Conservation (phyloP, 1,139 yeast genomes). For the Suhomyces panamericanus region DNA sequence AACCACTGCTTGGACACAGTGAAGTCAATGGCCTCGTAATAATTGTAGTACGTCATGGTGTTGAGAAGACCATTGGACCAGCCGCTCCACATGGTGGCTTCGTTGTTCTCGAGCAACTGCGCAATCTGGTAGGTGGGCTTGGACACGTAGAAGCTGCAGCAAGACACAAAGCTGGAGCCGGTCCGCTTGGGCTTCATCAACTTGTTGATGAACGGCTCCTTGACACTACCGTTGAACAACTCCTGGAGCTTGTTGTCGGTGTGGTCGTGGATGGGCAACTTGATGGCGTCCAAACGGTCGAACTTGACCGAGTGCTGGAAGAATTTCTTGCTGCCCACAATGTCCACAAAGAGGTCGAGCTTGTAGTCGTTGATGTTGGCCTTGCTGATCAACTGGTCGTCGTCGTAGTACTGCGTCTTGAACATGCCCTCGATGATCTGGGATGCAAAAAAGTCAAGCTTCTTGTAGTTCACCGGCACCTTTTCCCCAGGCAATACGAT, state of each 20-base stretch:
- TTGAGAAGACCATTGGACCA: slow-evolving; percentile 39
- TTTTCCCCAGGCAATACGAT: slow-evolving; percentile 40
- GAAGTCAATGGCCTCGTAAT: slow-evolving; percentile 37
- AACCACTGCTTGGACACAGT: slow-evolving; percentile 33
- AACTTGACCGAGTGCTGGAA: slow-evolving; percentile 36
- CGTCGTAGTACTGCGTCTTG: slow-evolving; percentile 19
- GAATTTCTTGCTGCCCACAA: slow-evolving; percentile 41
- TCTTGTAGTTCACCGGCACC: slow-evolving; percentile 38
- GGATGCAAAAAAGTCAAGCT: slow-evolving; percentile 41
- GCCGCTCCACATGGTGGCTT: slow-evolving; percentile 35
- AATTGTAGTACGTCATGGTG: slow-evolving; percentile 33
- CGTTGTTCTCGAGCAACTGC: slow-evolving; percentile 24
- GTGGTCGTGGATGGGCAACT: slow-evolving; percentile 33
- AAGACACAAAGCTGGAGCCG: slow-evolving; percentile 37
- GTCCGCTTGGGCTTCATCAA: slow-evolving; percentile 39
- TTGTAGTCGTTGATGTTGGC: slow-evolving; percentile 30
- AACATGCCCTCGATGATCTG: slow-evolving; percentile 42
- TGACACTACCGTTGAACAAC: slow-evolving; percentile 30
- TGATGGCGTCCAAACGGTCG: slow-evolving; percentile 31
- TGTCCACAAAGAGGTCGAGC: slow-evolving; percentile 42
- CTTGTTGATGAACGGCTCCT: slow-evolving; percentile 38
- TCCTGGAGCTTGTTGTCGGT: slow-evolving; percentile 24
- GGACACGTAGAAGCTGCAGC: slow-evolving; percentile 34
- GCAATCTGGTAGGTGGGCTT: slow-evolving; percentile 41
- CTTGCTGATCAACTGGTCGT: slow-evolving; percentile 22